Evolutionary conservation across 305 asterid species (phyloP).

Genomic region (Nicotiana rustica): DNA sequence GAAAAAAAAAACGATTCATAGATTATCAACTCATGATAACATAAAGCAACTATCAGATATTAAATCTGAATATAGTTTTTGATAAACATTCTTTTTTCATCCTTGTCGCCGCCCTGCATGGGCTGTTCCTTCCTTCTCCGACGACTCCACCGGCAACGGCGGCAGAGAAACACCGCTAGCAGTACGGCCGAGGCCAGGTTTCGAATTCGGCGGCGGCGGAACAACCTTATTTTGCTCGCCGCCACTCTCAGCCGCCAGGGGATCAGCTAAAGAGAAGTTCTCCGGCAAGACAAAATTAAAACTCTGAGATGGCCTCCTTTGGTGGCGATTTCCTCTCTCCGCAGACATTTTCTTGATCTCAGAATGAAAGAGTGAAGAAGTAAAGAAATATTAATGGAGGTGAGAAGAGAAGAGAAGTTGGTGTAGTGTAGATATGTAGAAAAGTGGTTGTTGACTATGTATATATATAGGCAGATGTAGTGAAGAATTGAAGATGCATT

Average conservation of each 20-base stretch:
- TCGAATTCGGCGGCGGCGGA: constrained; percentile 37
- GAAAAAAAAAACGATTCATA: background rate
- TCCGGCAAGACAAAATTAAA: constrained; percentile 59
- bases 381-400: constrained; percentile 33
- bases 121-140: constrained; percentile 42
- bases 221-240: constrained; percentile 44
- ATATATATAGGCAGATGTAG: constrained; percentile 33
- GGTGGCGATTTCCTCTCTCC: constrained; percentile 63
- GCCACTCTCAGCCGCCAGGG: constrained; percentile 46
- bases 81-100: background rate
- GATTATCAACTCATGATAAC: background rate
- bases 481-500: constrained; percentile 35
- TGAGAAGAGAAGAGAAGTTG: constrained; percentile 26
- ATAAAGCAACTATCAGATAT: background rate
- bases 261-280: constrained; percentile 51
- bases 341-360: constrained; percentile 52
- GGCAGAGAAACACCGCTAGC: constrained; percentile 36
- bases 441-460: constrained; percentile 31
- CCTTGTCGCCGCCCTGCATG: constrained; percentile 10
- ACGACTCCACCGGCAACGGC: constrained; percentile 52
- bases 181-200: constrained; percentile 30
- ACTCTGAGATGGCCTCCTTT: constrained; percentile 73
- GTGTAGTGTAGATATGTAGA: constrained; percentile 9
- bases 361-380: background rate
- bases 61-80: background rate